A percentile compares a stretch with the other conserved stretches of the same genome.
Evolutionary conservation across 306 rosid species (phyloP).

Genomic region (Pyrus betulifolia): DNA sequence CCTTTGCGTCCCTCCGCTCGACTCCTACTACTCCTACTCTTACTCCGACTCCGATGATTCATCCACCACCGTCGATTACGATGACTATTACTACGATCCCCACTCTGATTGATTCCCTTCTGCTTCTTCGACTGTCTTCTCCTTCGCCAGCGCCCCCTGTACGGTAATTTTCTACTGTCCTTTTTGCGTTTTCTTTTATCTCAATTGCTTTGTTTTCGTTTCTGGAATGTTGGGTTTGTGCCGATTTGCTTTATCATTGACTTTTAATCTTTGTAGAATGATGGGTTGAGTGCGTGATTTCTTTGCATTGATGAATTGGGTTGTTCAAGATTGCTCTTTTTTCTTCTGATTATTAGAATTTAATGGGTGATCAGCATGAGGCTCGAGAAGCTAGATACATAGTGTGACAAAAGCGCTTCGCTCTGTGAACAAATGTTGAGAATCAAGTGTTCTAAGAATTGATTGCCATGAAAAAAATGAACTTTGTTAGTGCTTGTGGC

Average conservation of each 20-base stretch:
- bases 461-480: background rate
- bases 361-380: background rate
- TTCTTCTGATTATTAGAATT: background rate
- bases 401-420: background rate
- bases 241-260: background rate
- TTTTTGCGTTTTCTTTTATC: background rate
- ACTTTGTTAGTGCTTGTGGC: background rate
- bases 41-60: slow-evolving; percentile 34
- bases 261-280: background rate
- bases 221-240: background rate
- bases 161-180: slow-evolving; percentile 9
- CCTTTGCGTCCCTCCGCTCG: slow-evolving; percentile 54
- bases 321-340: background rate
- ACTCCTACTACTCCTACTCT: slow-evolving; percentile 31
- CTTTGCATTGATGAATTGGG: slow-evolving; percentile 1
- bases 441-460: background rate
- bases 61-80: slow-evolving; percentile 29
- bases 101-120: slow-evolving; percentile 47
- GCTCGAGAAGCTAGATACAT: background rate
- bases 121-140: background rate
- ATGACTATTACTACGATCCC: slow-evolving; percentile 37
- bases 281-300: background rate
- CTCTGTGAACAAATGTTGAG: background rate
- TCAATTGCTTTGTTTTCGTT: background rate
- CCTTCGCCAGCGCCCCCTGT: background rate